Conservation (phyloP, 2,329 filamentous ascomycete species). For the Botrytis elliptica region DNA sequence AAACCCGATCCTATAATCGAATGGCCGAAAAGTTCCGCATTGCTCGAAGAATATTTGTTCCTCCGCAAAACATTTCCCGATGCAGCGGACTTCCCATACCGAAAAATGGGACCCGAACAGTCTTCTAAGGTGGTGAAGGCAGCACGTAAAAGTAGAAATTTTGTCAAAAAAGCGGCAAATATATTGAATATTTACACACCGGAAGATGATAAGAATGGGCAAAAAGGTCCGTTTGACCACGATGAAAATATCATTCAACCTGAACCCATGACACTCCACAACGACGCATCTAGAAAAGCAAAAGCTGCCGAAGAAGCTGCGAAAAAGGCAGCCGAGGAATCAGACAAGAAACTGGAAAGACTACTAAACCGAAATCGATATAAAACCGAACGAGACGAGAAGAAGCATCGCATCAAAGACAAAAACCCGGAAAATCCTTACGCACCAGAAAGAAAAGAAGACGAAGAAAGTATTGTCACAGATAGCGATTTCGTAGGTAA, state of each 20-base stretch:
- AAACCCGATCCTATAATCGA: not conserved
- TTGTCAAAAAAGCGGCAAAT: too few relatives aligned
- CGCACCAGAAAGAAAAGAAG: not conserved
- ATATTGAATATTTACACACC: too few relatives aligned
- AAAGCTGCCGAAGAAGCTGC: not conserved
- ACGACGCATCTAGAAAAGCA: not conserved
- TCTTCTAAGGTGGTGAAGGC: not conserved
- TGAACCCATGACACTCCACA: not conserved
- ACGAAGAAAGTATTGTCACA: constrained; percentile 1
- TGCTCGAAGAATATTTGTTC: not conserved
- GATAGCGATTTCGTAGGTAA: constrained; percentile 4
- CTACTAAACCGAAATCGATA: not conserved
- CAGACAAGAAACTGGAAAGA: not conserved
- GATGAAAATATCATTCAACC: not conserved
- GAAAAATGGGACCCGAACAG: not conserved
- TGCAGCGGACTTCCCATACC: not conserved
- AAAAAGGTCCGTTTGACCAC: not conserved
- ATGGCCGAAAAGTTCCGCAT: not conserved
- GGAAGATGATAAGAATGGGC: not conserved
- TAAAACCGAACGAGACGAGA: not conserved
- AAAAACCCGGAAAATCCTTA: not conserved
- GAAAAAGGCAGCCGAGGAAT: not conserved
- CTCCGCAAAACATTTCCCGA: not conserved
- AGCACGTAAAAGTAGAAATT: not conserved
- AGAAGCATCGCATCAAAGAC: not conserved